Evolutionary conservation across 169 alveolate species (phyloP).

Genomic region (Amoebophrya sp.): DNA sequence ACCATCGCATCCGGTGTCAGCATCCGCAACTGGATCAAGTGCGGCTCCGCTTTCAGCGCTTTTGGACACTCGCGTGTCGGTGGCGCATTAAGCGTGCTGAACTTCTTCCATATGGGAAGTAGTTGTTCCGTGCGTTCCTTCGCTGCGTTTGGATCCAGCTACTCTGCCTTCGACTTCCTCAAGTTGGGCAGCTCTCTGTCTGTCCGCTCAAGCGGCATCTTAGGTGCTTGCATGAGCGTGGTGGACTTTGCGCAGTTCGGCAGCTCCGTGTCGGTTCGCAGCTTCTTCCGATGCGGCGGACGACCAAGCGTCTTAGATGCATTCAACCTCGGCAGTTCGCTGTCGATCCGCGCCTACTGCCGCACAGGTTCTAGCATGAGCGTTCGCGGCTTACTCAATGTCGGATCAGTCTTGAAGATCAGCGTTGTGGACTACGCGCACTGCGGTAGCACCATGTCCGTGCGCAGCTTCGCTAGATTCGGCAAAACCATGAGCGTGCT

Average conservation of each 20-base stretch:
- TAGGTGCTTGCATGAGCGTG: background rate
- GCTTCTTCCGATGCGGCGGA: background rate
- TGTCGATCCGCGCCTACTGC: slow-evolving; percentile 2
- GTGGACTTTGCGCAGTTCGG: background rate
- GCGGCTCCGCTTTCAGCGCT: background rate
- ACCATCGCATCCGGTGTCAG: background rate
- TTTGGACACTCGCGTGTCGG: slow-evolving; percentile 5
- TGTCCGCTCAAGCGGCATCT: background rate
- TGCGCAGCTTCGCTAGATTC: background rate
- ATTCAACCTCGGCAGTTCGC: background rate
- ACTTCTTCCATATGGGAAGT: background rate
- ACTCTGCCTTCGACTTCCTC: slow-evolving; percentile 26
- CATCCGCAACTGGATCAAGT: background rate
- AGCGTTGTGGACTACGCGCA: background rate
- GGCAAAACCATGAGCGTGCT: background rate
- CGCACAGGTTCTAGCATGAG: background rate
- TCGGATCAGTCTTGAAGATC: background rate
- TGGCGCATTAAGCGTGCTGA: background rate
- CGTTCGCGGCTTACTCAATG: background rate
- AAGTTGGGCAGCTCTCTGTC: background rate
- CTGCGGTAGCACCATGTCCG: background rate
- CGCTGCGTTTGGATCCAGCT: background rate
- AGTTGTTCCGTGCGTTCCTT: background rate
- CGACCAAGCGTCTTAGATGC: slow-evolving; percentile 1
- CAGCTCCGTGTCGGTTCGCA: background rate